These are phyloP conservation scores for Endoconidiophora polonica DNA, from an alignment of 2,329 filamentous ascomycete species.

Conservation along the genomic window DNA sequence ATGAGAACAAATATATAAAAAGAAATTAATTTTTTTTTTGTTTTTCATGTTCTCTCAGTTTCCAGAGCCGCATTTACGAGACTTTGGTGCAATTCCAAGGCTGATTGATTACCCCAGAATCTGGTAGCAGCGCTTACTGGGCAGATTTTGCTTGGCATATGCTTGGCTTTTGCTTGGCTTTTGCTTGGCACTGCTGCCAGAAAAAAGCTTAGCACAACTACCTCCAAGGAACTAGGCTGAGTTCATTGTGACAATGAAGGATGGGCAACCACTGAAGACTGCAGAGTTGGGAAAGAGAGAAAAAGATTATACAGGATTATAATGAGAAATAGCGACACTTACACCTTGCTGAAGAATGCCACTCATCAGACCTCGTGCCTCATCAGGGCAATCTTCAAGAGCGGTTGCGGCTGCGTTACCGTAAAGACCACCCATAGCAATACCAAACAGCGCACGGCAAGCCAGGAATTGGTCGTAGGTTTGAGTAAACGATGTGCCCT, in stretches of 20 bases:
- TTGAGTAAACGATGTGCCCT: constrained; percentile 53
- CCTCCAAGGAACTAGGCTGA: background rate
- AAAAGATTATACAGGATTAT: background rate
- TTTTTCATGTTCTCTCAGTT: no score
- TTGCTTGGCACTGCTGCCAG: no score
- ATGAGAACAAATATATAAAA: background rate
- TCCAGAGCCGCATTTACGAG: no score
- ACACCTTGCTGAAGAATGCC: constrained; percentile 59
- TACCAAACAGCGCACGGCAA: constrained; percentile 56
- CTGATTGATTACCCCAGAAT: background rate
- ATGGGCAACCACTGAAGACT: background rate
- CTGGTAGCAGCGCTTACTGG: background rate
- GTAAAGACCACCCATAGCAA: constrained; percentile 69
- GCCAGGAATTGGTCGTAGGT: constrained; percentile 59
- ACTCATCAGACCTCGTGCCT: constrained; percentile 55
- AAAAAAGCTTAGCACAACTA: no score
- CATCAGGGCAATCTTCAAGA: constrained; percentile 53
- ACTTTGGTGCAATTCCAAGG: background rate
- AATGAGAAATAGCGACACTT: constrained; percentile 14
- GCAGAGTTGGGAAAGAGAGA: constrained; percentile 3
- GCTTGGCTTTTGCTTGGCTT: background rate
- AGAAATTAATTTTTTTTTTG: background rate
- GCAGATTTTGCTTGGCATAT: background rate
- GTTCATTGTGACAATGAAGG: background rate
- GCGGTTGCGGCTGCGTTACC: constrained; percentile 67